A percentile compares a stretch with the other conserved stretches of the same genome.
Evolutionary conservation across 805 yeast genomes (phyloP).

Genomic region (Saccharomycopsis vini): DNA sequence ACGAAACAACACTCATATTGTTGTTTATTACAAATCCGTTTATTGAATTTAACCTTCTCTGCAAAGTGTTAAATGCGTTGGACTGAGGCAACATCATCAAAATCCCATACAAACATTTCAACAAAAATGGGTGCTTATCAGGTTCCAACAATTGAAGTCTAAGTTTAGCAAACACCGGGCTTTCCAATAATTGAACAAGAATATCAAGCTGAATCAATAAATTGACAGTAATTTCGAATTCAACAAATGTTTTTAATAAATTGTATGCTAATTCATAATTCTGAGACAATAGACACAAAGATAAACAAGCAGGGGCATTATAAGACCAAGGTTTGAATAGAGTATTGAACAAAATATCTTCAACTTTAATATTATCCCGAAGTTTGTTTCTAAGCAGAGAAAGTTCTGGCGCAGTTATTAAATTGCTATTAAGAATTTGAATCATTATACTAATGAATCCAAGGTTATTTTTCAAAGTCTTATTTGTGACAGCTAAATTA

Average conservation of each 20-base stretch:
- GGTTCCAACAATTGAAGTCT: conserved; percentile 88
- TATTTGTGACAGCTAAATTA: neutral
- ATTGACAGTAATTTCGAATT: conserved; percentile 71
- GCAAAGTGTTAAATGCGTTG: conserved; percentile 73
- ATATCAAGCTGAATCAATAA: conserved; percentile 81
- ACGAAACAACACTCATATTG: too few species aligned
- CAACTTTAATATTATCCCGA: conserved; percentile 48
- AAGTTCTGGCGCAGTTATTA: conserved; percentile 80
- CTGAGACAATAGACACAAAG: conserved; percentile 77
- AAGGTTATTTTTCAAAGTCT: conserved; percentile 31
- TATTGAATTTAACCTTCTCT: conserved; percentile 62
- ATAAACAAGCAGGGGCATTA: conserved; percentile 79
- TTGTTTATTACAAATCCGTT: conserved; percentile 9
- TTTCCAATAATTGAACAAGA: conserved; percentile 80
- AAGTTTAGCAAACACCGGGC: conserved; percentile 83
- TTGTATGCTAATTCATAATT: conserved; percentile 81
- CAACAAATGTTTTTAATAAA: conserved; percentile 73
- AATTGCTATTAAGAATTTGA: conserved; percentile 77
- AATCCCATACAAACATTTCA: conserved; percentile 84
- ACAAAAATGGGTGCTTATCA: conserved; percentile 66
- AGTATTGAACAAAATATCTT: conserved; percentile 60
- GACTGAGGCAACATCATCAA: conserved; percentile 93
- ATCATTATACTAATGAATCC: conserved; percentile 73
- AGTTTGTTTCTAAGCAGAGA: conserved; percentile 59
- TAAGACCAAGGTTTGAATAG: conserved; percentile 88